A percentile compares a stretch with the other conserved stretches of the same genome.
These are phyloP conservation scores for Diplosphaera chodatii DNA, from an alignment of 139 green algal species.

Conservation along the genomic window DNA sequence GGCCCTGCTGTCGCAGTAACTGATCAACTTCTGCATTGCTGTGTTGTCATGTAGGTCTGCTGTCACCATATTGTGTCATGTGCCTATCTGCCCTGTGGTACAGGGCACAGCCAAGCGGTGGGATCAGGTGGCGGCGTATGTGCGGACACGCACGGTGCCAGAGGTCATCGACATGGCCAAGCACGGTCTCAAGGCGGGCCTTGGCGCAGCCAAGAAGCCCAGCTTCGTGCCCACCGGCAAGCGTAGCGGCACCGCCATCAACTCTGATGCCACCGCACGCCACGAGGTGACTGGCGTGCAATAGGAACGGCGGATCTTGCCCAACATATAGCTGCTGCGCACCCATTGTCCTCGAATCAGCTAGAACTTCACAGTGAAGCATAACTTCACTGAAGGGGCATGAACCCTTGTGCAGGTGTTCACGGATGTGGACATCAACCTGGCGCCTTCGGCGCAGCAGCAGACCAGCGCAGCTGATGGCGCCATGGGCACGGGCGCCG, in stretches of 20 bases:
- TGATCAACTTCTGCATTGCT: too few relatives aligned
- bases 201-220: background rate
- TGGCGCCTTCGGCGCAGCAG: conserved; percentile 18
- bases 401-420: conserved; percentile 36
- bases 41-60: too few relatives aligned
- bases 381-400: too few relatives aligned
- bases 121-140: conserved; percentile 65
- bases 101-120: conserved; percentile 78
- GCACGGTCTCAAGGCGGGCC: conserved; percentile 44
- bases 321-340: too few relatives aligned
- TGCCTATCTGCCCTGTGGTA: too few relatives aligned
- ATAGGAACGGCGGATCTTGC: too few relatives aligned
- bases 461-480: background rate
- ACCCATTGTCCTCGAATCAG: too few relatives aligned
- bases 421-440: conserved; percentile 64
- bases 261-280: conserved; percentile 38
- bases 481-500: conserved; percentile 2
- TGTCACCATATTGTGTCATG: too few relatives aligned
- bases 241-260: conserved; percentile 28
- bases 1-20: too few relatives aligned
- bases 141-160: conserved; percentile 72
- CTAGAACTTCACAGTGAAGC: too few relatives aligned
- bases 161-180: conserved; percentile 88
- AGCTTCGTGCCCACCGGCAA: conserved; percentile 17
- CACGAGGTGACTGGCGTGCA: too few relatives aligned